These are phyloP conservation scores for Periglandula ipomoeae DNA, from an alignment of 2,329 filamentous ascomycete species.

Conservation along the genomic window DNA sequence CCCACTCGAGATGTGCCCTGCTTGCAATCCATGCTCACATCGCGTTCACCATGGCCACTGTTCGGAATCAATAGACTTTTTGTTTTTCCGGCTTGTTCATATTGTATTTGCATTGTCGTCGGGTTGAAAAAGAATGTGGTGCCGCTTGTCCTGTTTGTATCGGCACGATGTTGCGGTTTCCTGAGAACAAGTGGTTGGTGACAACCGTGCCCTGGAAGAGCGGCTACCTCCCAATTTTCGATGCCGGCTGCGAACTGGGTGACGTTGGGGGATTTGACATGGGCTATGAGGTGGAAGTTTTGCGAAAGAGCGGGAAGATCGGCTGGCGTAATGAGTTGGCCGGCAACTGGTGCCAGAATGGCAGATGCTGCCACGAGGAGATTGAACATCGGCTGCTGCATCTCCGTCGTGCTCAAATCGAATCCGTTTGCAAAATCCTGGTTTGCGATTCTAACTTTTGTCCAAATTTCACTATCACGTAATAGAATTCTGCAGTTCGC, in stretches of 20 bases:
- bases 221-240: slow-evolving; percentile 5
- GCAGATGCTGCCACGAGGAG: neutral
- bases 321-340: neutral
- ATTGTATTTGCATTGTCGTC: neutral
- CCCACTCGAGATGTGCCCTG: slow-evolving; percentile 1
- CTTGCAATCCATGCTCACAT: slow-evolving; percentile 5
- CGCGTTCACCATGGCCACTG: slow-evolving; percentile 1
- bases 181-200: slow-evolving; percentile 3
- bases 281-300: slow-evolving; percentile 4
- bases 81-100: neutral
- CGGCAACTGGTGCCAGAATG: neutral
- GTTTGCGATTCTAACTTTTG: too few species aligned
- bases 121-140: slow-evolving; percentile 6
- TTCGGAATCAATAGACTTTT: neutral
- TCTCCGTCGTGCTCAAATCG: too few species aligned
- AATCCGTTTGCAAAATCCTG: too few species aligned
- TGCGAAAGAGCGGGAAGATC: neutral
- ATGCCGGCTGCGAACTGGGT: slow-evolving; percentile 5
- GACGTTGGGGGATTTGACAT: slow-evolving; percentile 2
- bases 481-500: too few species aligned
- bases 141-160: neutral
- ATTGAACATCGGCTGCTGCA: neutral
- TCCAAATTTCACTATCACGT: too few species aligned
- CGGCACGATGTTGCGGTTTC: neutral
- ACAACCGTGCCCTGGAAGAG: neutral